Conservation (phyloP, 2,329 filamentous ascomycete genomes). For the Clarireedia monteithiana region DNA sequence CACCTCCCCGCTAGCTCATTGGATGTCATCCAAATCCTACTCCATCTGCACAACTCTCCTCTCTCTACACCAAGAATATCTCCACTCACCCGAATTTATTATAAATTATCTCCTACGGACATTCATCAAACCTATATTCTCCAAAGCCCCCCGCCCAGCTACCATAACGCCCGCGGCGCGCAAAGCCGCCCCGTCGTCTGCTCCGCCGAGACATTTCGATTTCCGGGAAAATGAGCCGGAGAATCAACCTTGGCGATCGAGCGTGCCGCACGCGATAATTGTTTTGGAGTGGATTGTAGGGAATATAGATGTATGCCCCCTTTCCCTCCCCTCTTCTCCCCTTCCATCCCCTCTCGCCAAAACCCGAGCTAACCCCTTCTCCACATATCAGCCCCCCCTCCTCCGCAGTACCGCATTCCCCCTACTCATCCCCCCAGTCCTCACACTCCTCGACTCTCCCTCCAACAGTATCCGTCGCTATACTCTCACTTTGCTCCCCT, state of each 20-base stretch:
- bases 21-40: conserved; percentile 32
- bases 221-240: conserved; percentile 33
- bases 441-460: conserved; percentile 61
- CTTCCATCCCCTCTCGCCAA: not conserved
- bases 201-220: conserved; percentile 31
- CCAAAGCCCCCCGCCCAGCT: conserved; percentile 40
- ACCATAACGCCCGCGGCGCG: conserved; percentile 50
- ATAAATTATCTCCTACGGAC: conserved; percentile 49
- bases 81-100: conserved; percentile 34
- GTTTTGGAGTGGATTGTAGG: conserved; percentile 55
- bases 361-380: not conserved
- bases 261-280: conserved; percentile 41
- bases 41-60: conserved; percentile 30
- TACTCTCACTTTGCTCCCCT: conserved; percentile 46
- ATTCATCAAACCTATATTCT: conserved; percentile 62
- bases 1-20: conserved; percentile 29
- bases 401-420: conserved; percentile 49
- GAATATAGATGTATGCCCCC: conserved; percentile 36
- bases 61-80: conserved; percentile 16
- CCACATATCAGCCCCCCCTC: not conserved
- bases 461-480: conserved; percentile 37
- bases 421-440: conserved; percentile 59
- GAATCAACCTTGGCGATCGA: conserved; percentile 55
- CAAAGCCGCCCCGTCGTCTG: conserved; percentile 40
- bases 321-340: not conserved